These are phyloP conservation scores for Rhizopogon parksii DNA, from an alignment of 1,284 basidiomycete species.

Conservation along the genomic window DNA sequence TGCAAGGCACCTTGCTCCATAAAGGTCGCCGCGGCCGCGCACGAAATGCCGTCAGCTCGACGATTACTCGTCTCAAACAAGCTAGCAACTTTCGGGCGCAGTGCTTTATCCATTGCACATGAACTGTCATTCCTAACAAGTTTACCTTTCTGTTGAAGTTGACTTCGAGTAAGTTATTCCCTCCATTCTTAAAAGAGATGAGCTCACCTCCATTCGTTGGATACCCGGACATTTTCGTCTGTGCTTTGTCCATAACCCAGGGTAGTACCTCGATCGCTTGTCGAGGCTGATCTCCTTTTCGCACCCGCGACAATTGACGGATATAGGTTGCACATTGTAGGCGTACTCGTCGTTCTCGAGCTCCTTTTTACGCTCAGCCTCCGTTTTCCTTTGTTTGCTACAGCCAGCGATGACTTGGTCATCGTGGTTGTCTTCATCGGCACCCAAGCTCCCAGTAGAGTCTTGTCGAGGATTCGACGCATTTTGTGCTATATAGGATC, in stretches of 20 bases:
- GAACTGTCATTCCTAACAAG: neutral
- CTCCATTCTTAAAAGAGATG: neutral
- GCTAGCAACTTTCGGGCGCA: neutral
- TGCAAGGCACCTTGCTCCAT: neutral
- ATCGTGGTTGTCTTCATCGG: neutral
- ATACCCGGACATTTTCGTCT: slow-evolving; percentile 20
- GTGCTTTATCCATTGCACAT: neutral
- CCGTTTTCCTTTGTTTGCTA: slow-evolving; percentile 25
- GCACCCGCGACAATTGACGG: slow-evolving; percentile 23
- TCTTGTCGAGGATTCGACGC: neutral
- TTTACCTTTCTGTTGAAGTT: slow-evolving; percentile 14
- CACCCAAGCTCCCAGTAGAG: neutral
- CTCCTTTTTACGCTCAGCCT: slow-evolving; percentile 21
- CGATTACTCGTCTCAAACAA: neutral
- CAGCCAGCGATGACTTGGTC: slow-evolving; percentile 5
- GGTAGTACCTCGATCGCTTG: slow-evolving; percentile 29
- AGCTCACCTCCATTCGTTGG: slow-evolving; percentile 24
- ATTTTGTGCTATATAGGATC: neutral
- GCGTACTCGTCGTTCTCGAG: slow-evolving; percentile 27
- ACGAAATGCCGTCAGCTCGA: neutral
- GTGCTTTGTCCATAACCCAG: slow-evolving; percentile 26
- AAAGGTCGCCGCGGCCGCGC: neutral
- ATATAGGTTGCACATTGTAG: slow-evolving; percentile 19
- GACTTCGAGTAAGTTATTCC: slow-evolving; percentile 9
- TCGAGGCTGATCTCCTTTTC: slow-evolving; percentile 26